phyloP scores from a whole-genome alignment of 2,329 filamentous ascomycete genomes.

The Ascochyta rabiei region DNA sequence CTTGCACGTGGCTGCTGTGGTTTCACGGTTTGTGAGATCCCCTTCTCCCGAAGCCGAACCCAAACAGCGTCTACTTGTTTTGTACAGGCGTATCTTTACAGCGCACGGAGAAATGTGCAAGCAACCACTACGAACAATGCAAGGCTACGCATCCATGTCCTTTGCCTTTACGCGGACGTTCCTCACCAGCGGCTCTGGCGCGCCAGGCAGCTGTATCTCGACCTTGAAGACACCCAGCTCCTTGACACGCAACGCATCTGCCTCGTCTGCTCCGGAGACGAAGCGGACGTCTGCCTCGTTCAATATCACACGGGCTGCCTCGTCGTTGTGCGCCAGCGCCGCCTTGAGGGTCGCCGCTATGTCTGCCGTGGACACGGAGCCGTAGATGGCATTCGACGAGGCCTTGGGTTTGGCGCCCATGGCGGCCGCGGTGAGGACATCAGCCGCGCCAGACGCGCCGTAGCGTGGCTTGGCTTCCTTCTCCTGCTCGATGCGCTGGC shows the following conservation, averaged over 20 bases:
- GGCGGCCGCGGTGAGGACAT: conserved; percentile 45
- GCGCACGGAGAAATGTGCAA: conserved; percentile 24
- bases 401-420: conserved; percentile 37
- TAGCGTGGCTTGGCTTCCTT: conserved; percentile 37
- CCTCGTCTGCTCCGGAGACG: conserved; percentile 46
- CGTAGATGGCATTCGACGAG: conserved; percentile 53
- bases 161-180: conserved; percentile 43
- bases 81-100: conserved; percentile 39
- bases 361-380: conserved; percentile 61
- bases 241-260: conserved; percentile 56
- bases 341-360: conserved; percentile 56
- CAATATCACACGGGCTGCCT: conserved; percentile 58
- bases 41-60: conserved; percentile 32
- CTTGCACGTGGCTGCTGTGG: conserved; percentile 28
- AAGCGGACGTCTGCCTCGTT: conserved; percentile 59
- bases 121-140: neutral
- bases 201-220: conserved; percentile 58
- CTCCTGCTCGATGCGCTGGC: conserved; percentile 51
- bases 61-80: conserved; percentile 23
- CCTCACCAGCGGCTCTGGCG: conserved; percentile 44
- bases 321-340: conserved; percentile 57
- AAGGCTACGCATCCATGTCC: conserved; percentile 25
- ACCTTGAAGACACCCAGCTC: conserved; percentile 59
- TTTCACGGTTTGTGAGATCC: conserved; percentile 22
- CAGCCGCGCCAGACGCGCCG: conserved; percentile 44